Evolutionary conservation across 768 basidiomycete species (phyloP), one percentile per base, ranked within the genome.

Genomic region (Pleurotus ostreatus): DNA sequence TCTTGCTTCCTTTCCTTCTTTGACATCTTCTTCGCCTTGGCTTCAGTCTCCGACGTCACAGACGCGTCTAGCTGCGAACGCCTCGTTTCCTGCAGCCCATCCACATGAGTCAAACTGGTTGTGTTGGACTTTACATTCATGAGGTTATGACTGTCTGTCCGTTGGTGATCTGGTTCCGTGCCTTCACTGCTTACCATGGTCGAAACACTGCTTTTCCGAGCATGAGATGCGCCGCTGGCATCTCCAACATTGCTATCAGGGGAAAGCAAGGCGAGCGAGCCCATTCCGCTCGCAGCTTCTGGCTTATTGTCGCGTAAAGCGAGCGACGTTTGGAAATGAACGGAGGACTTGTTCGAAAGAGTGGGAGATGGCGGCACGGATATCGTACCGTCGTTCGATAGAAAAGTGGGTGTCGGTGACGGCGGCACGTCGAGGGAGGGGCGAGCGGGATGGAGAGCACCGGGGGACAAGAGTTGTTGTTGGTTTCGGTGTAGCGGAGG

Each of bases 291-390:
- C 30, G 69, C 73, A 34, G 78, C 78, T 18, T 86, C 79, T 0
- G 88, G 89, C 40, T 79, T 77, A 63, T 91, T 92, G 43, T 85
- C 81, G 38, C 91, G 82, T 46, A 93, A 66, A 3, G 78, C 76
- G 3, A 83, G 71, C 5, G 84, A 73, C 2, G 81, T 78, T 2
- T 65, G 70, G 57, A 86, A 90, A 34, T 84, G 80, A 0, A 81
- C 77, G 0, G 82, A 82, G 2, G 86, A 88, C 13, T 75, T 78
- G 2, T 76, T 80, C 0, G 91, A 89, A 8, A 89, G 75, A 0
- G 90, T 91, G 1, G 90, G 91, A 0, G 90, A 92, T 0, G 90
- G 89, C 0, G 90, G 90, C 1, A 70, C 67, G 7, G 58, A 56
- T 6, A 68, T 63, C 0, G 72, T 71, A 38, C 71, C 74, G 45